Conservation (phyloP, 129 eudicot species). For the Flaveria trinervia region DNA sequence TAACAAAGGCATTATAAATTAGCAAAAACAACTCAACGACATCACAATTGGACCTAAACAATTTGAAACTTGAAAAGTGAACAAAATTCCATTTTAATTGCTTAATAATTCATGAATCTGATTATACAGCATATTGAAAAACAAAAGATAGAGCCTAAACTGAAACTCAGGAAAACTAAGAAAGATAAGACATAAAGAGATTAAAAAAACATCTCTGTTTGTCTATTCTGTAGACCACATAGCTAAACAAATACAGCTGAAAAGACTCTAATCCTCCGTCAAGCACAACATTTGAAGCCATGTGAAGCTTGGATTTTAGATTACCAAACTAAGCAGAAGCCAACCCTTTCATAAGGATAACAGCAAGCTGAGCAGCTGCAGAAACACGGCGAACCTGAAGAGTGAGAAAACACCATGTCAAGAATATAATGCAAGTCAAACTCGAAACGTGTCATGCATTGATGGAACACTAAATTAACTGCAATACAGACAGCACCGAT, state of each 20-base stretch:
- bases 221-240: neutral
- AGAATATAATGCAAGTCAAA: neutral
- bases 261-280: neutral
- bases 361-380: neutral
- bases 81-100: neutral
- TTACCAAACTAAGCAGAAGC: neutral
- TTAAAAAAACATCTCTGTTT: neutral
- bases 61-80: neutral
- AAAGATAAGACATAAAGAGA: neutral
- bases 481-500: neutral
- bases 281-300: neutral
- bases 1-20: neutral
- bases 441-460: neutral
- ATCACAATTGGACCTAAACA: neutral
- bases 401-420: neutral
- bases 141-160: neutral
- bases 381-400: neutral
- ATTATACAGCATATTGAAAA: neutral
- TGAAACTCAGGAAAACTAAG: neutral
- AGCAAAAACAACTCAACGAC: neutral
- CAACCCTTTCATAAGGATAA: neutral
- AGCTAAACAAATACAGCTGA: neutral
- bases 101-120: neutral
- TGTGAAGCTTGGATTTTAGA: neutral
- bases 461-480: neutral